Base-by-base conservation (phyloP, 345 rosid species). In the Zanthoxylum bungeanum region DNA sequence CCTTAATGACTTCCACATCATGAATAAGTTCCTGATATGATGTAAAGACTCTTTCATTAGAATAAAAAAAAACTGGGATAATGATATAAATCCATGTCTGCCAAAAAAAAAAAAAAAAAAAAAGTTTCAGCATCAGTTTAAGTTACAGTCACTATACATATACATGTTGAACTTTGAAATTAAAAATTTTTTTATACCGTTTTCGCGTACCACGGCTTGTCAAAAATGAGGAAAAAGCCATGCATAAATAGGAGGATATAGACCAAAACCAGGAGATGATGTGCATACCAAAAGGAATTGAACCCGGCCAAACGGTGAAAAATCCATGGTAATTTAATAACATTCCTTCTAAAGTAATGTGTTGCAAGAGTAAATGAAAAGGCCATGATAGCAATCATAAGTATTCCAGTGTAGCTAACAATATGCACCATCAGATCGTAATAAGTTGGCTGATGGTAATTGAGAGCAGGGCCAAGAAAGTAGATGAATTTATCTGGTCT, bases 281-380 rank as follows among this genome's bases (percentile, higher is more conserved):
- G 98, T 7, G 99, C 88, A 74, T 91, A 95, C 99, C 99, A 93
- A 63, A 95, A 93, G 68, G 98, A 77, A 84, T 95, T 95, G 77
- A 95, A 95, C 28, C 98, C 98, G 0, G 94, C 96, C 64, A 93
- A 73, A 34, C 76, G 63, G 75, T 82, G 87, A 71, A 93, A 85
- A 5, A 84, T 85, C 61, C 87, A 84, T 1, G 96, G 93, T 61
- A 91, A 77, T 69, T 86, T 93, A 52, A 95, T 75, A 9, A 85
- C 84, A 49, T 87, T 95, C 77, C 81, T 80, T 59, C 98, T 77
- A 60, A 95, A 95, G 5, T 76, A 81, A 75, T 81, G 90, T 9
- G 81, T 86, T 0, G 97, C 98, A 4, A 92, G 81, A 0, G 89
- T 89, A 63, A 89, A 95, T 12, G 93, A 78, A 61, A 88, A 73